Evolutionary conservation across 1,284 basidiomycete genomes (phyloP).

Genomic region (Austroboletus novae-zelandiae): DNA sequence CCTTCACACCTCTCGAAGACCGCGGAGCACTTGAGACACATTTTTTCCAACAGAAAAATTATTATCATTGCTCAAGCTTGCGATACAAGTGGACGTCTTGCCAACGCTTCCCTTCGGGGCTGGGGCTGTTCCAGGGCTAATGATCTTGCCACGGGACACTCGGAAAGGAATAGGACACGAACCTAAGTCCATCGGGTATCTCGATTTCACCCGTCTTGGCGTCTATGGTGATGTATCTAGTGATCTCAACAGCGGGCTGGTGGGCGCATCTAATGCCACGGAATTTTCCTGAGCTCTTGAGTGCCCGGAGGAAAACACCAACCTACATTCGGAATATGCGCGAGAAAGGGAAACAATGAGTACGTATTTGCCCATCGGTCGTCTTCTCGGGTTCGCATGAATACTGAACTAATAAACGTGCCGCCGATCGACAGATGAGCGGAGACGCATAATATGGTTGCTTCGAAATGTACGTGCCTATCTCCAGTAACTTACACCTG

Average conservation of each 20-base stretch:
- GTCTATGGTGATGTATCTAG: constrained; percentile 55
- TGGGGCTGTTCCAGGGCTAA: constrained; percentile 33
- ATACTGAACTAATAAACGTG: constrained; percentile 44
- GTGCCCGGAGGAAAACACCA: neutral
- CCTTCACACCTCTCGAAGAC: constrained; percentile 8
- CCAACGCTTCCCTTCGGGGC: constrained; percentile 54
- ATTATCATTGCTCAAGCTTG: constrained; percentile 13
- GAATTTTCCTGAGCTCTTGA: neutral
- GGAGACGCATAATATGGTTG: constrained; percentile 1
- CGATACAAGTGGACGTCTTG: constrained; percentile 40
- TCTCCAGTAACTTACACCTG: constrained; percentile 62
- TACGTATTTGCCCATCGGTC: constrained; percentile 31
- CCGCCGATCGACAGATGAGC: constrained; percentile 4
- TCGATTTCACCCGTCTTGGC: constrained; percentile 60
- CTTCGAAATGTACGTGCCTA: constrained; percentile 32
- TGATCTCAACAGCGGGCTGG: constrained; percentile 68
- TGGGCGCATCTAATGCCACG: constrained; percentile 53
- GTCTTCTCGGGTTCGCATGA: constrained; percentile 48
- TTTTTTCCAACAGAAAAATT: constrained; percentile 4
- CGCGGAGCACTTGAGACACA: constrained; percentile 23
- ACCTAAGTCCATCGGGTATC: constrained; percentile 50
- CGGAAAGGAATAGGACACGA: constrained; percentile 18
- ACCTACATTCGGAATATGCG: constrained; percentile 71
- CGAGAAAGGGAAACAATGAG: constrained; percentile 67
- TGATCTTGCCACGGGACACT: constrained; percentile 2